Evolutionary conservation across 169 alveolate species (phyloP).

Genomic region (Cystoisospora suis): DNA sequence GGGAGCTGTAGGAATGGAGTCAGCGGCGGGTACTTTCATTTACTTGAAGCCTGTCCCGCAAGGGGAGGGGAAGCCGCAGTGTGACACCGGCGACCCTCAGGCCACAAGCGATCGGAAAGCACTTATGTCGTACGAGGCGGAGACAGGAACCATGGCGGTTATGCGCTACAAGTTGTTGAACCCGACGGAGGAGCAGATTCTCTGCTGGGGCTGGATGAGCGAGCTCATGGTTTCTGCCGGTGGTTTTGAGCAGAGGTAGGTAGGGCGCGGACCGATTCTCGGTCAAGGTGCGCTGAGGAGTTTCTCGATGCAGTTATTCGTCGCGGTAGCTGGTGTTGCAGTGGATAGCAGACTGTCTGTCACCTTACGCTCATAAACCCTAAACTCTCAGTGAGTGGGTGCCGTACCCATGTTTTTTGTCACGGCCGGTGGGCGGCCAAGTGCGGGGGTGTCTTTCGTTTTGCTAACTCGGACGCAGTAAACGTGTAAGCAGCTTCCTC

Average conservation of each 20-base stretch:
- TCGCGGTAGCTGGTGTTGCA: neutral
- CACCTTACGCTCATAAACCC: neutral
- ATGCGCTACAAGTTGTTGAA: neutral
- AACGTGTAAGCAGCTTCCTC: no score
- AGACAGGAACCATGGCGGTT: neutral
- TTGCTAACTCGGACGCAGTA: no score
- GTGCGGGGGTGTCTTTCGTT: no score
- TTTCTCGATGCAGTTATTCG: neutral
- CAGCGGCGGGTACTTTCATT: neutral
- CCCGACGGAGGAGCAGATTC: neutral
- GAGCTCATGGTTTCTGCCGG: neutral
- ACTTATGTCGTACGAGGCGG: neutral
- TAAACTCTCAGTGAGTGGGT: neutral
- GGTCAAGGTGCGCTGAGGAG: no score
- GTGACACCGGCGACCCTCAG: neutral
- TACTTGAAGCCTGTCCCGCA: neutral
- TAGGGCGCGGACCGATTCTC: no score
- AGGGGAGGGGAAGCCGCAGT: neutral
- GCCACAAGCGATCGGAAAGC: neutral
- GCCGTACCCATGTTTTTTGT: no score
- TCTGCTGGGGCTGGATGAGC: constrained; percentile 21
- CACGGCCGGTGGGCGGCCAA: no score
- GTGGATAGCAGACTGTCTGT: neutral
- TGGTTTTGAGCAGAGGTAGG: neutral
- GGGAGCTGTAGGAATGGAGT: neutral